phyloP scores from a whole-genome alignment of 2,329 filamentous ascomycete genomes.

The Nigrospora sphaerica region DNA sequence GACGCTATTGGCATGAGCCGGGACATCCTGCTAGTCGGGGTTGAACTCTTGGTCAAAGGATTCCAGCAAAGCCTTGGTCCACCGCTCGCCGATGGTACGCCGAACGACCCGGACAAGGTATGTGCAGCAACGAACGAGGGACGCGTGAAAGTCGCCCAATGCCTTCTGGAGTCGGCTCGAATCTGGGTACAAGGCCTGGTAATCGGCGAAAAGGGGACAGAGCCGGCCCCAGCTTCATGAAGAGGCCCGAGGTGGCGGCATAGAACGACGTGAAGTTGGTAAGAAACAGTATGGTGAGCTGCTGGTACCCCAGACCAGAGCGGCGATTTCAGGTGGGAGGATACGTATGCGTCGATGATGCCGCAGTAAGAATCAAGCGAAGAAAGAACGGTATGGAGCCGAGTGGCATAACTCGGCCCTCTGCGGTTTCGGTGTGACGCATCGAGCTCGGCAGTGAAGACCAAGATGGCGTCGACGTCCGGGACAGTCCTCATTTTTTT shows the following conservation, averaged over 20 bases:
- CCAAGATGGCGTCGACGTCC: slow-evolving; percentile 21
- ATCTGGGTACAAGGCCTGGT: slow-evolving; percentile 25
- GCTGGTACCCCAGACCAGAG: slow-evolving; percentile 34
- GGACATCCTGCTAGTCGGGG: slow-evolving; percentile 12
- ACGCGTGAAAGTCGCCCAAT: slow-evolving; percentile 26
- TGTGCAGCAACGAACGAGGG: slow-evolving; percentile 26
- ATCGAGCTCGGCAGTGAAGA: slow-evolving; percentile 26
- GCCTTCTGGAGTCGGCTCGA: slow-evolving; percentile 24
- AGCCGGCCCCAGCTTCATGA: slow-evolving; percentile 24
- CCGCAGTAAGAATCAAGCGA: slow-evolving; percentile 28
- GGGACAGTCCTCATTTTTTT: slow-evolving; percentile 7
- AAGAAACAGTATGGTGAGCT: slow-evolving; percentile 28
- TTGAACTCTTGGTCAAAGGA: slow-evolving; percentile 23
- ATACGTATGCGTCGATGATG: slow-evolving; percentile 28
- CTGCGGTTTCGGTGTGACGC: slow-evolving; percentile 9
- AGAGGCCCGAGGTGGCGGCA: slow-evolving; percentile 26
- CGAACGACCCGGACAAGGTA: slow-evolving; percentile 19
- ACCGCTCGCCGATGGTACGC: slow-evolving; percentile 15
- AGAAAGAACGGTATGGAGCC: slow-evolving; percentile 22
- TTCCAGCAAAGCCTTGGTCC: slow-evolving; percentile 12
- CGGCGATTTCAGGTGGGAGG: slow-evolving; percentile 27
- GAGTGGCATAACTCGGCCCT: slow-evolving; percentile 17
- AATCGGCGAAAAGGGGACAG: slow-evolving; percentile 28
- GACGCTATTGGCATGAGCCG: slow-evolving; percentile 10
- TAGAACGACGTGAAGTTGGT: slow-evolving; percentile 31